Evolutionary conservation across 1,284 basidiomycete genomes (phyloP), one percentile per base, ranked within the genome.

Genomic region (Rhodotorula sp.): DNA sequence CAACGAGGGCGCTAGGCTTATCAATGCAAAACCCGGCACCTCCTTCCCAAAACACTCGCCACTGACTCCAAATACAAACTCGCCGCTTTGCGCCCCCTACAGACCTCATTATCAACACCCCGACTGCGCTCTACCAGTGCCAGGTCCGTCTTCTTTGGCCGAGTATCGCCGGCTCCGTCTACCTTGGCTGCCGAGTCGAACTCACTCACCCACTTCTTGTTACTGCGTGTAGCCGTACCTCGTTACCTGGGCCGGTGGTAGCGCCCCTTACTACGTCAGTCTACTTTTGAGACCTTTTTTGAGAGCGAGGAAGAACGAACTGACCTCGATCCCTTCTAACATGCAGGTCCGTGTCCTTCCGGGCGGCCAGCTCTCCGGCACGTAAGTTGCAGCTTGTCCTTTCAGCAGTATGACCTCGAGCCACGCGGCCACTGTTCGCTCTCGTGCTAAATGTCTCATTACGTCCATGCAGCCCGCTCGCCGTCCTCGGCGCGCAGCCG

Each of bases 191-290:
- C 15, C 51, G 23, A 29, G n/a, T 26, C 49, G 16, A 34, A 34
- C n/a, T 43, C 39, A 34, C n/a, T 43, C 39, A 43, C 39, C 61
- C 52, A 56, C 29, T 23, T 26, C 34, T 47, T 18, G 8, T 5
- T 4, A 16, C 23, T 57, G 2, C 39, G 39, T 46, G 18, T 62
- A 69, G 64, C 65, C 68, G 6, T 61, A 58, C 61, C 67, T 66
- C 26, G 34, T 72, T 31, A 48, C 61, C 26, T 74, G 65, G 68
- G 51, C 47, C 1, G 72, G 72, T 39, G 77, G 77, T 52, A 15
- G 29, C 48, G 73, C 68, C 8, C 77, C 77, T 23, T 77, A 69
- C 69, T 72, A 67, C 68, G 68, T 70, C 47, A 48, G 62, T 46
- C 34, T 43, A 29, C 34, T 15, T 34, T 47, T 18, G 23, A 10